These are phyloP conservation scores for Huntiella decipiens DNA, from an alignment of 2,329 filamentous ascomycete genomes.

Conservation along the genomic window DNA sequence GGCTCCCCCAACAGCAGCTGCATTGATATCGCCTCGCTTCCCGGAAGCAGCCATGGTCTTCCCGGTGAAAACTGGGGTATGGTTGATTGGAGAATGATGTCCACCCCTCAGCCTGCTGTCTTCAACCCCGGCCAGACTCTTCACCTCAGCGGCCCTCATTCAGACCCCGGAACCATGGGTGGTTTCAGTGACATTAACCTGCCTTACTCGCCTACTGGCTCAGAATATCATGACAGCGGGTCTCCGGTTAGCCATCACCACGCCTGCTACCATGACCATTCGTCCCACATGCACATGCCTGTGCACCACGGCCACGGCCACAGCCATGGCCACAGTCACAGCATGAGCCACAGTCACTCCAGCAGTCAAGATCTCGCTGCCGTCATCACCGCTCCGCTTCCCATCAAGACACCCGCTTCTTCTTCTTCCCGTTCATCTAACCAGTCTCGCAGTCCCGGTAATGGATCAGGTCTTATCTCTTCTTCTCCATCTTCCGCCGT, in stretches of 20 bases:
- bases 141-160: slow-evolving; percentile 47
- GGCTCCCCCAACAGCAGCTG: slow-evolving; percentile 35
- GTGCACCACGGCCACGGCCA: slow-evolving; percentile 33
- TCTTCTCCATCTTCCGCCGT: slow-evolving; percentile 41
- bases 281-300: slow-evolving; percentile 25
- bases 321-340: slow-evolving; percentile 36
- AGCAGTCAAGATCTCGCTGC: slow-evolving; percentile 34
- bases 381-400: slow-evolving; percentile 42
- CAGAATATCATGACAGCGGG: slow-evolving; percentile 42
- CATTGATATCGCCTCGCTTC: slow-evolving; percentile 68
- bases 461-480: slow-evolving; percentile 32
- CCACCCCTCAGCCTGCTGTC: slow-evolving; percentile 41
- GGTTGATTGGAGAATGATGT: slow-evolving; percentile 37
- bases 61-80: slow-evolving; percentile 67
- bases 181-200: slow-evolving; percentile 60
- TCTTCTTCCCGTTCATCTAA: slow-evolving; percentile 29
- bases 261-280: slow-evolving; percentile 41
- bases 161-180: slow-evolving; percentile 46
- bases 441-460: slow-evolving; percentile 37
- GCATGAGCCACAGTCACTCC: slow-evolving; percentile 24
- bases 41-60: slow-evolving; percentile 39
- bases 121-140: slow-evolving; percentile 86
- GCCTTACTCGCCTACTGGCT: slow-evolving; percentile 51
- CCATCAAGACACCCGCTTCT: slow-evolving; percentile 36
- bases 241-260: slow-evolving; percentile 27